Evolutionary conservation across 345 rosid species (phyloP), one percentile per base, ranked within the genome.

Genomic region (Lumnitzera racemosa): DNA sequence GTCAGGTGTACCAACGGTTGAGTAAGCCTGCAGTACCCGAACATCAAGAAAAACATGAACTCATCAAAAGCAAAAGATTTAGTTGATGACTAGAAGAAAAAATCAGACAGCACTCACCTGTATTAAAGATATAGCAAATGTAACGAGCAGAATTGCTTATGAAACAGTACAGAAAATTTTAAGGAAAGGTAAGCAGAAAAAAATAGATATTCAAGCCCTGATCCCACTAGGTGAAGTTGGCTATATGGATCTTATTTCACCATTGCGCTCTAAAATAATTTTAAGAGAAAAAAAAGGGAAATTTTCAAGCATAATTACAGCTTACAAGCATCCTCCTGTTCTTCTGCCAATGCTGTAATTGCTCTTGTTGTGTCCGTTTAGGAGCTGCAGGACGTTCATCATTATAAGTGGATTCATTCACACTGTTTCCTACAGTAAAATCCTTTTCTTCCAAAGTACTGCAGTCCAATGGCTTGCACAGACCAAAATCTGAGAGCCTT

Each of bases 1-100:
- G 70, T 92, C 98, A 13, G 99, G 97, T 56, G 99, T 87, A 16
- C 99, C 99, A 51, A 92, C 97, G 48, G 99, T 92, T 14, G 97
- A 92, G 80, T 86, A 92, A 62, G 99, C 99, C 99, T 92, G 82
- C 77, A 83, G 57, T 49, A 65, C 58, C 62, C 41, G 64, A 57
- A 12, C 7, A 67, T 58, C 31, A 59, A n/a, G 69, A 36, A 36
- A 36, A 36, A 4, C 10, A 7, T 4, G 5, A 36, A 36, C 11
- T 36, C 43, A 36, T 5, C 43, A 36, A 36, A 36, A 5, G 4
- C 43, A 6, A 36, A 36, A 36, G 7, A 36, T 36, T 5, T 5
- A 36, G 5, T 36, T 5, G 7, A 36, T 9, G 6, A 9, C 43
- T 4, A 4, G 10, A 36, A 36, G 43, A 36, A 36, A 36, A 9